Conservation (phyloP, 306 rosid species). For the Ormosia emarginata region DNA sequence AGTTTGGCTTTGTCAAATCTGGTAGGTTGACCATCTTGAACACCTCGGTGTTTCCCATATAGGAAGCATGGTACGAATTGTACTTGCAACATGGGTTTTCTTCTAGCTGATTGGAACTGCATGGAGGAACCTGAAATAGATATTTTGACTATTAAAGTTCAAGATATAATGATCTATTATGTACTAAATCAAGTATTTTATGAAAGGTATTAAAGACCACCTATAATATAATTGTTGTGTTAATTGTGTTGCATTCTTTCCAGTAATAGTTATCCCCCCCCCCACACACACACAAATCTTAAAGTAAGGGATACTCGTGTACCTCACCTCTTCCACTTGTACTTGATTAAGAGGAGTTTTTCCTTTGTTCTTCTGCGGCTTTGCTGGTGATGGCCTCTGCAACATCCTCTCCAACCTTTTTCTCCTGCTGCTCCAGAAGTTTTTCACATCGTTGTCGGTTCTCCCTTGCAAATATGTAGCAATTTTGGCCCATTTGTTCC, state of each 20-base stretch:
- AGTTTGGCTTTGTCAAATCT: slow-evolving; percentile 36
- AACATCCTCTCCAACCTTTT: slow-evolving; percentile 45
- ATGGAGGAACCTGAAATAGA: slow-evolving; percentile 41
- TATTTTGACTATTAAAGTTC: background rate
- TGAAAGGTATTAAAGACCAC: background rate
- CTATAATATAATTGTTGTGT: background rate
- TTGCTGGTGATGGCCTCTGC: slow-evolving; percentile 31
- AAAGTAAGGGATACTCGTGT: background rate
- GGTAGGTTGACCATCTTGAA: slow-evolving; percentile 31
- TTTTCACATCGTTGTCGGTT: slow-evolving; percentile 68
- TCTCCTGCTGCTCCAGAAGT: slow-evolving; percentile 60
- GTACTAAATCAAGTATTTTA: background rate
- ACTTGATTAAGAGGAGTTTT: slow-evolving; percentile 23
- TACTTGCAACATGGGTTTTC: slow-evolving; percentile 17
- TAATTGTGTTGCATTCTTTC: background rate
- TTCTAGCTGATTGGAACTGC: slow-evolving; percentile 28
- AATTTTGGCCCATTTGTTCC: slow-evolving; percentile 73
- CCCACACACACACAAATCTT: background rate
- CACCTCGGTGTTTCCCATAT: slow-evolving; percentile 32
- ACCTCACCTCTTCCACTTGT: slow-evolving; percentile 25
- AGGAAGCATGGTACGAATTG: background rate
- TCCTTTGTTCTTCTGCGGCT: slow-evolving; percentile 35
- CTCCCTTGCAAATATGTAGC: slow-evolving; percentile 56
- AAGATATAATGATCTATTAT: background rate
- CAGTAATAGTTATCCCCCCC: too few species aligned